Evolutionary conservation across 108 stramenopile genomes (phyloP).

Genomic region (Nannochloropsis oceanica): DNA sequence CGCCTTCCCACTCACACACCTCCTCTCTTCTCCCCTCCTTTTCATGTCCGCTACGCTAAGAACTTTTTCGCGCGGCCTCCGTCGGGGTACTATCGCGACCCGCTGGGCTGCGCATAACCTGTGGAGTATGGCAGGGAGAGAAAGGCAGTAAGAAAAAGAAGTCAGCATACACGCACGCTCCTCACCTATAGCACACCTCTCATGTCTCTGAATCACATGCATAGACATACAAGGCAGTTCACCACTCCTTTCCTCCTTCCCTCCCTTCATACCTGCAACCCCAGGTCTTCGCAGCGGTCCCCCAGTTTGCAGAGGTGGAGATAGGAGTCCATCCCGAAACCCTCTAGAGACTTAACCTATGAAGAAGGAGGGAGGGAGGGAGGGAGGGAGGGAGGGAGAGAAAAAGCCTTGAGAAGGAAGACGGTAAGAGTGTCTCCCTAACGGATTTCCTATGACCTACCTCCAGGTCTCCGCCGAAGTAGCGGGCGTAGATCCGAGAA

Average conservation of each 20-base stretch:
- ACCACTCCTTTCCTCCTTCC: background rate
- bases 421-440: no score
- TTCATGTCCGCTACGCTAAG: no score
- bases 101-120: background rate
- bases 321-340: conserved; percentile 88
- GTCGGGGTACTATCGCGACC: background rate
- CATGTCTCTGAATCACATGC: background rate
- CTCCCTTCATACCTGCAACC: background rate
- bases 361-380: background rate
- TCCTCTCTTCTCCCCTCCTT: no score
- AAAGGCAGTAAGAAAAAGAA: background rate
- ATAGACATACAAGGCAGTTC: background rate
- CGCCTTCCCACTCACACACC: no score
- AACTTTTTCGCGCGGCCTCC: background rate
- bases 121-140: background rate
- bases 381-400: background rate
- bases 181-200: background rate
- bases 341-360: conserved; percentile 75
- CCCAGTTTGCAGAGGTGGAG: conserved; percentile 43
- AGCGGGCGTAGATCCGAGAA: conserved; percentile 74
- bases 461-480: conserved; percentile 81
- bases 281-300: background rate
- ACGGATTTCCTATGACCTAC: background rate
- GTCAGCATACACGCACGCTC: no score
- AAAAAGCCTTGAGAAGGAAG: background rate